Base-by-base conservation (phyloP, 192 early-diverging fungal species). In the Coemansia asiatica region DNA sequence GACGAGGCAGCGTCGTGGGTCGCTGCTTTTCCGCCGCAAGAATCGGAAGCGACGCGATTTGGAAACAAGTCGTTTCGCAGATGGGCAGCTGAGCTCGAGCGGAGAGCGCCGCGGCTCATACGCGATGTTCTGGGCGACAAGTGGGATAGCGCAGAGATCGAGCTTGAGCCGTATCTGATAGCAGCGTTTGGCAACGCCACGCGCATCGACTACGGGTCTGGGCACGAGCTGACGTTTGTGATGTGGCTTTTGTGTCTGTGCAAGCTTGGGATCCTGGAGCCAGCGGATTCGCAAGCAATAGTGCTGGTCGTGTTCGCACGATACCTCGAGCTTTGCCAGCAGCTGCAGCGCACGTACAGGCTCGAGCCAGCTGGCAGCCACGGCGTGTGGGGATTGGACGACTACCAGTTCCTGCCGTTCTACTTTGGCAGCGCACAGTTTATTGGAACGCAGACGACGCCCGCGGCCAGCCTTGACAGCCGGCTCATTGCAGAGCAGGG, bases 341-440 rank as follows among this genome's bases (percentile, higher is more conserved):
- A 84, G 60, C 69, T 98, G 21, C 96, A 98, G 84, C 76, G 63
- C 21, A 87, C 83, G 1, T 98, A 95, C 81, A 84, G 76, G 47
- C 82, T 98, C 8, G 97, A 98, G 81, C 97, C 97, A 1, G 97
- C 97, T 0, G 97, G 97, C 2, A 92, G 90, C 74, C 97, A 97
- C 75, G 97, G 97, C 21, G 94, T 96, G 7, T 97, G 93, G 93
- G 97, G 97, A 29, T 72, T 98, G 29, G 97, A 98, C 71, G 97
- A 98, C 81, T 91, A 93, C 81, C 95, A 97, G 74, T 97, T 97
- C 68, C 72, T 98, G 64, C 92, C 95, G 19, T 98, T 94, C 76
- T 85, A 90, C 33, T 97, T 91, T 85, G 97, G 97, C n/a, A 90
- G 89, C 56, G 78, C 93, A 6, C 95, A 98, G 81, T 70, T 99